Base-by-base conservation (phyloP, 2,329 filamentous ascomycete genomes). In the Harringtonia aguacate region DNA sequence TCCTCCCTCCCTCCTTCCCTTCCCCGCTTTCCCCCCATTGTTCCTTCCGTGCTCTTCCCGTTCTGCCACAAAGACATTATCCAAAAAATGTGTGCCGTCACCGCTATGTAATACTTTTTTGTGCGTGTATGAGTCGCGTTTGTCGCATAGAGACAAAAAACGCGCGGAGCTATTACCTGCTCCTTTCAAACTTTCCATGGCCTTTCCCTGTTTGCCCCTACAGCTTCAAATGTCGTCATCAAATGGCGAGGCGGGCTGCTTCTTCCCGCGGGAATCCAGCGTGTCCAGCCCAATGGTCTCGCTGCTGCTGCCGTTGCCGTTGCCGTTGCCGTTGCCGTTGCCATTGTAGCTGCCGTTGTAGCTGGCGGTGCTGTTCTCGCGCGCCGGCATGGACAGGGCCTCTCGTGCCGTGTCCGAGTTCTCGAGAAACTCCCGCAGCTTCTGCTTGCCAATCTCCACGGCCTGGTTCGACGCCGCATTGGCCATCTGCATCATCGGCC, bases 401-500 rank as follows among this genome's bases (percentile, higher is more conserved):
- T 90, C 81, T 39, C 86, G 72, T 4, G 87, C 88, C 12, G 83
- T 84, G 54, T 95, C 87, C n/a, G 81, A 86, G 55, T 77, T 83
- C 66, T 89, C 86, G 46, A 97, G 72, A 57, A 95, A 95, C 28
- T 95, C 87, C 21, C 90, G 79, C 38, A 97, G 75, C 55, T 85
- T 82, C 67, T 92, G 84, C 69, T 95, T 95, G 58, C 86, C 86
- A 53, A 98, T 87, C 54, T 94, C 87, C 27, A 95, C 57, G 8
- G 86, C 92, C 65, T 98, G 92, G 50, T 75, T 73, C 39, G 79
- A 82, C 4, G 92, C 92, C 14, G 92, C 92, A 54, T 92, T 92
- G 52, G 79, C 77, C 86, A 98, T 95, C 58, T 94, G 88, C 54
- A 94, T 71, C 72, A 98, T 97, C 0, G 92, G 92, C 1, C 92